Evolutionary conservation across 176 grass and related monocot genomes (phyloP).

Genomic region (Alloteropsis semialata): DNA sequence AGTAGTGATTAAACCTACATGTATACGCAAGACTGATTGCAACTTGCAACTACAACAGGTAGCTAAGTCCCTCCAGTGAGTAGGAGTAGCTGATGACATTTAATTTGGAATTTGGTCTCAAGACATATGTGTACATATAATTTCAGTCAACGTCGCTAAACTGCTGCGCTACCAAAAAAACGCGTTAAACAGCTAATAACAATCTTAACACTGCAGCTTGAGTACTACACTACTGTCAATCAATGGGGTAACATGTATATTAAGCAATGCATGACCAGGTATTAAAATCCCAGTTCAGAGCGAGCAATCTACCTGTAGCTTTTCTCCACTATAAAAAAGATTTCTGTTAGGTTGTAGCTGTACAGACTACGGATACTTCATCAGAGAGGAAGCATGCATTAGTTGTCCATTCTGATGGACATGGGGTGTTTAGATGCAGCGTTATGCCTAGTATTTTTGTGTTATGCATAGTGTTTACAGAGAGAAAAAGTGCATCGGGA

Average conservation of each 20-base stretch:
- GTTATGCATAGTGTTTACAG: too few relatives aligned
- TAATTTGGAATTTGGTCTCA: background rate
- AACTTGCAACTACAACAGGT: conserved; percentile 1
- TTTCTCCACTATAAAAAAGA: background rate
- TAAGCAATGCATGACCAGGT: background rate
- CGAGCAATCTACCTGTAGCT: conserved; percentile 11
- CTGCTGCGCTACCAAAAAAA: conserved; percentile 2
- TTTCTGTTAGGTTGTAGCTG: conserved; percentile 25
- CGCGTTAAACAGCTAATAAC: background rate
- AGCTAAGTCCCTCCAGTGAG: background rate
- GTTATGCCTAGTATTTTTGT: too few relatives aligned
- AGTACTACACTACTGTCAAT: background rate
- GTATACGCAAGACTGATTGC: background rate
- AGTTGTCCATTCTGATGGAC: conserved; percentile 16
- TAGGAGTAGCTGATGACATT: background rate
- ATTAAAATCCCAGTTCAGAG: conserved; percentile 31
- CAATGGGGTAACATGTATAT: background rate
- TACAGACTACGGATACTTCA: background rate
- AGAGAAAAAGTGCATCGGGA: too few relatives aligned
- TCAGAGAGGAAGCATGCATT: background rate
- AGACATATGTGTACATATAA: background rate
- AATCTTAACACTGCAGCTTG: conserved; percentile 9
- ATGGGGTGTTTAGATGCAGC: too few relatives aligned
- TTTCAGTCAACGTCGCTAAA: background rate
- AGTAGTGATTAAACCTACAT: background rate